A percentile compares a stretch with the other conserved stretches of the same genome.
Evolutionary conservation across 495 filamentous ascomycete species (phyloP).

Genomic region (Penicillium longicatenatum): DNA sequence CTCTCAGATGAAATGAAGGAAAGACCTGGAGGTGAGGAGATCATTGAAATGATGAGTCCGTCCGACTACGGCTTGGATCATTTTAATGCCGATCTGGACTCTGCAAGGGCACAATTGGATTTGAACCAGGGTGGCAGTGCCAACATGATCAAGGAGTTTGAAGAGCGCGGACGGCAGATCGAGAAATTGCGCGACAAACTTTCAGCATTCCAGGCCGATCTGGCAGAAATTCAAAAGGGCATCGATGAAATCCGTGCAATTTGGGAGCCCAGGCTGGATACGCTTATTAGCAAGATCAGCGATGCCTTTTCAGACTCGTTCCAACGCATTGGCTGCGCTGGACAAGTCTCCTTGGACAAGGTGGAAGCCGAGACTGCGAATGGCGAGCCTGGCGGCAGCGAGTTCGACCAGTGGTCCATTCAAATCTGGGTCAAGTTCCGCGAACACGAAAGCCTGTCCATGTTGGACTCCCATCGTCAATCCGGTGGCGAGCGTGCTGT

Average conservation of each 20-base stretch:
- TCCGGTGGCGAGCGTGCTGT: conserved; percentile 96
- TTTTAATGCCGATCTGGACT: conserved; percentile 72
- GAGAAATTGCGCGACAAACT: conserved; percentile 54
- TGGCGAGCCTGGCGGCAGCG: conserved; percentile 61
- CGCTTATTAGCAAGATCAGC: conserved; percentile 76
- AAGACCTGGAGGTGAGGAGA: conserved; percentile 31
- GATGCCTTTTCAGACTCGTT: conserved; percentile 90
- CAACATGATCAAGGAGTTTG: conserved; percentile 74
- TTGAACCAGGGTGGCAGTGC: conserved; percentile 80
- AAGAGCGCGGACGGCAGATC: conserved; percentile 65
- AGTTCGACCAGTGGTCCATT: conserved; percentile 91
- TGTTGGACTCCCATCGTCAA: conserved; percentile 88
- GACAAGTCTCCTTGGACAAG: conserved; percentile 73
- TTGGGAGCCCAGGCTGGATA: conserved; percentile 88
- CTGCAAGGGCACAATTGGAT: conserved; percentile 71
- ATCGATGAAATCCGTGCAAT: conserved; percentile 58
- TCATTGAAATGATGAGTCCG: conserved; percentile 31
- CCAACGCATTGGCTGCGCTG: conserved; percentile 91
- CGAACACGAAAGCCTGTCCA: conserved; percentile 78
- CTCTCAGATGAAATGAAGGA: conserved; percentile 13
- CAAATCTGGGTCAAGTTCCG: conserved; percentile 94
- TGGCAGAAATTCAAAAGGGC: conserved; percentile 53
- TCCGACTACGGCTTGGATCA: conserved; percentile 57
- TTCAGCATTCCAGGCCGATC: conserved; percentile 40
- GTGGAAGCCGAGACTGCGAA: conserved; percentile 40